Evolutionary conservation across 257 asterid species (phyloP), one percentile per base, ranked within the genome.

Genomic region (Ehretia macrophylla): DNA sequence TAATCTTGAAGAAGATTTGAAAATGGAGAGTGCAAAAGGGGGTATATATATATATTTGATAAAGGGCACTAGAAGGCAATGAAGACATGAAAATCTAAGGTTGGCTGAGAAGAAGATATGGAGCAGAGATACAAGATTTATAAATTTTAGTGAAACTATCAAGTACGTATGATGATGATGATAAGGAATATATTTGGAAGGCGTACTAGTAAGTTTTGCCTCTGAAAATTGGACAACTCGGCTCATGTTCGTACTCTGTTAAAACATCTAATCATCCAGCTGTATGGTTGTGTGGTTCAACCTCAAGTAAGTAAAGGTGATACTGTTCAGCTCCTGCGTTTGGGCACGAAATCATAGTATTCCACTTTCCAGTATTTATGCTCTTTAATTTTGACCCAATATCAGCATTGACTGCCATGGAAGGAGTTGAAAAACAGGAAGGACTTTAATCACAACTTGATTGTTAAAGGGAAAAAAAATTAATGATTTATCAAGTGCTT

Each of bases 201-300:
- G 35, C 14, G 47, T 32, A 32, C 46, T 56, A 27, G 4, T 27
- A 59, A 58, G 47, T 49, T 49, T 60, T 51, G 35, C 45, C 8
- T 16, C 53, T 51, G 21, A 38, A 14, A 63, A 42, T 17, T 27
- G 35, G 35, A 63, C 75, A 59, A 64, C 14, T 58, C 35, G 35
- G 35, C 35, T 27, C 6, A 64, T 4, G 21, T 63, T 58, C 65
- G 82, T 68, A 75, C 83, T 46, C 65, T 60, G 50, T 42, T 73
- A 67, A 63, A 40, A 75, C 80, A 81, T 81, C 83, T 51, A 72
- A 74, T 77, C 86, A 40, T 63, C 71, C 86, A 79, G 83, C 77
- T 79, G 86, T 77, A 65, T 67, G 67, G 71, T 51, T 27, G 35
- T 27, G 35, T 27, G 35, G 35, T 27, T 64, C 47, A 51, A 20